These are phyloP conservation scores for Suillus occidentalis DNA, from an alignment of 768 basidiomycete genomes.

Conservation along the genomic window DNA sequence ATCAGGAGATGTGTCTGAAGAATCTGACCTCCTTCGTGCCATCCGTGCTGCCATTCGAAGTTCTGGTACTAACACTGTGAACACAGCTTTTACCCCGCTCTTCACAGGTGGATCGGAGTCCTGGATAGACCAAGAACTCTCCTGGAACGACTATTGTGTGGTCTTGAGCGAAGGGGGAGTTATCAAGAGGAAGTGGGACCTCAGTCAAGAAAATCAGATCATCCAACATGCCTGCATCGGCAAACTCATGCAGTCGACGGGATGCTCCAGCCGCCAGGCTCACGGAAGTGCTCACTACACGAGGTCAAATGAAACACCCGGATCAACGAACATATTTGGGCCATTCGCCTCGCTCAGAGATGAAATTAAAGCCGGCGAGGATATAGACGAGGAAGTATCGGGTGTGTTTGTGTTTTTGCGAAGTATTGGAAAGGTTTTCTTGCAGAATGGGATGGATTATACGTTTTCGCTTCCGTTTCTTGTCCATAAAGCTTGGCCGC, in stretches of 20 bases:
- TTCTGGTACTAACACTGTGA: conserved; percentile 42
- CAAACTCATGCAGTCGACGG: conserved; percentile 55
- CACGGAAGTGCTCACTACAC: conserved; percentile 32
- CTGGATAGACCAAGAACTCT: conserved; percentile 60
- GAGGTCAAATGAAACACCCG: conserved; percentile 17
- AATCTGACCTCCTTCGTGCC: conserved; percentile 50
- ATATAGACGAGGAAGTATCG: conserved; percentile 42
- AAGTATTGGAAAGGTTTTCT: conserved; percentile 68
- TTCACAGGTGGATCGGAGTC: conserved; percentile 41
- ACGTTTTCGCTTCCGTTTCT: conserved; percentile 82
- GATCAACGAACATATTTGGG: conserved; percentile 35
- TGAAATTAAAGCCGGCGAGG: conserved; percentile 33
- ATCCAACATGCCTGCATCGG: conserved; percentile 84
- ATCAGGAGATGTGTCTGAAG: conserved; percentile 15
- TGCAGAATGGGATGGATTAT: conserved; percentile 70
- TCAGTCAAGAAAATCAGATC: conserved; percentile 65
- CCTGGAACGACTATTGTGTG: conserved; percentile 67
- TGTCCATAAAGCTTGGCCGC: conserved; percentile 75
- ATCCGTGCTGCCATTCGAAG: conserved; percentile 64
- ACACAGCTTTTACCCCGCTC: conserved; percentile 42
- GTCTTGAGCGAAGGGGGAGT: conserved; percentile 67
- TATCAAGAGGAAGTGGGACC: conserved; percentile 72
- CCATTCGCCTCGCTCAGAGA: conserved; percentile 36
- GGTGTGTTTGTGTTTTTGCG: conserved; percentile 80
- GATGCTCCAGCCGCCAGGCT: conserved; percentile 23